Conservation (phyloP, 116 monocot species). For the Trichopus zeylanicus region DNA sequence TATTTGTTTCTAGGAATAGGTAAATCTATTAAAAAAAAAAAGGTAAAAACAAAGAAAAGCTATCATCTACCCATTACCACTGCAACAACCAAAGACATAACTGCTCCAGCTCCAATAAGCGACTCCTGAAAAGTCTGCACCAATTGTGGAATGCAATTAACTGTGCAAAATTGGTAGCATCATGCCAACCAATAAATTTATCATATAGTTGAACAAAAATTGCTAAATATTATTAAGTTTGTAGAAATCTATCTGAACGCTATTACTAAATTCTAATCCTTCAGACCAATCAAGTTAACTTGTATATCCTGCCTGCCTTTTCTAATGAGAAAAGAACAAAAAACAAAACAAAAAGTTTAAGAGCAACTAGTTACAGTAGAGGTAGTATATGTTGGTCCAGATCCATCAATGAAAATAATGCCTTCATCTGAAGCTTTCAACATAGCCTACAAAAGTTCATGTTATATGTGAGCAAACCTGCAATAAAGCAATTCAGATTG, state of each 20-base stretch:
- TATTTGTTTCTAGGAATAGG: neutral
- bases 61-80: constrained; percentile 36
- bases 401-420: constrained; percentile 86
- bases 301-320: neutral
- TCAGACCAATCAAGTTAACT: no score
- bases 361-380: constrained; percentile 47
- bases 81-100: constrained; percentile 68
- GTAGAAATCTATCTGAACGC: no score
- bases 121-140: constrained; percentile 94
- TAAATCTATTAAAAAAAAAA: neutral
- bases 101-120: constrained; percentile 85
- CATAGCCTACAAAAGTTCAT: constrained; percentile 79
- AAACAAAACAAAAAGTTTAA: neutral
- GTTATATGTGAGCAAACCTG: no score
- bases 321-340: constrained; percentile 1
- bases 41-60: neutral
- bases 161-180: neutral
- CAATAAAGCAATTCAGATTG: no score
- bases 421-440: constrained; percentile 75
- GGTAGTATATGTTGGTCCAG: constrained; percentile 98
- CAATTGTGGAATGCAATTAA: neutral
- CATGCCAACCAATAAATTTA: neutral
- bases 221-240: no score
- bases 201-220: neutral
- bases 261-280: no score